Base-by-base conservation (phyloP, 257 asterid genomes). In the Solanum infundibuliforme region DNA sequence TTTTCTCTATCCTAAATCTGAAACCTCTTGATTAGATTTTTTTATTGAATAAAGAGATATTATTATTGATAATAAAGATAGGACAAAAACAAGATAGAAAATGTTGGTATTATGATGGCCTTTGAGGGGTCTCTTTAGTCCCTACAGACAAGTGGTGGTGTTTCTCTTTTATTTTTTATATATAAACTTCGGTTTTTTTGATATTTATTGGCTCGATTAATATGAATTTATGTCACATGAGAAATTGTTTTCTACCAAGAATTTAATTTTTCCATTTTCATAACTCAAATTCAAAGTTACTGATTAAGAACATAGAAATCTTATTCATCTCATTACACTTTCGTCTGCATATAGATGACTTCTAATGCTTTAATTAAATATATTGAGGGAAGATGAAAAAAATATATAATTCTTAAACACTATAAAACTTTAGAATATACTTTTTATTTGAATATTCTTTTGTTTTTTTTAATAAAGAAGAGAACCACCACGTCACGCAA, bases 121-220 rank as follows among this genome's bases (percentile, higher is more conserved):
- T 35, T 74, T 74, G 6, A 74, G 48, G 48, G 82, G 6, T 21
- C 79, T 72, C 25, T 18, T 32, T 32, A 32, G 79, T 72, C 79
- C 77, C 77, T 32, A 34, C 43, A 73, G 46, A 2, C 29, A 73
- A 73, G 81, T 73, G 46, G 81, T 73, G 46, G 41, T 20, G 16
- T 73, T 20, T 20, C 5, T 18, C 1, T 71, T 71, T 71, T 71
- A 12, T 14, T 69, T 65, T 25, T 31, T 71, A 6, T 1, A 16
- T 31, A 31, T 31, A 31, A 3, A 0, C 0, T 71, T 31, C 0
- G 12, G 0, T 69, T 13, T 69, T 5, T 5, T 69, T 0, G 7
- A 71, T 32, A 73, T 73, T 35, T 34, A 73, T 1, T 73, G 81
- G 6, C 2, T 4, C 5, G 4, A 71, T 4, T 7, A 71, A 31